These are phyloP conservation scores for Rhizophora apiculata DNA, from an alignment of 345 rosid species.

Conservation along the genomic window DNA sequence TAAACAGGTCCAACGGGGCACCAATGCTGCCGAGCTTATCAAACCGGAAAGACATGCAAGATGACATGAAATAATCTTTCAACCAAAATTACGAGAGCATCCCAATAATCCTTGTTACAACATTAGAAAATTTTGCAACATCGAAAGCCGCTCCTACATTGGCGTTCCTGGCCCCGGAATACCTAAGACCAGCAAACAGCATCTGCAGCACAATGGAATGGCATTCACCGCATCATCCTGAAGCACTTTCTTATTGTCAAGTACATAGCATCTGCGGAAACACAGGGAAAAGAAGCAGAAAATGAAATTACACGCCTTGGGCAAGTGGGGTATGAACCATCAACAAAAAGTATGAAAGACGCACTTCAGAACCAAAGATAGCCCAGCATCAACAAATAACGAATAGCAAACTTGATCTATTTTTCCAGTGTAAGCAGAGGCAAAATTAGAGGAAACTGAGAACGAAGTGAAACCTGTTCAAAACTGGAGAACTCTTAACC, in stretches of 20 bases:
- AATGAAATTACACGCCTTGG: background rate
- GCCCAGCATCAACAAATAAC: background rate
- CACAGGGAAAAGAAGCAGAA: background rate
- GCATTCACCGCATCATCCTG: background rate
- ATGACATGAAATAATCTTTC: background rate
- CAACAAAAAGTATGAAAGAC: too few species aligned
- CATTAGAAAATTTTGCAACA: background rate
- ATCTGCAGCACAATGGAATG: background rate
- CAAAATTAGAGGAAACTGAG: too few species aligned
- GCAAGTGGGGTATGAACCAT: background rate
- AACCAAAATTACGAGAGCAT: background rate
- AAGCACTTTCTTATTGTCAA: background rate
- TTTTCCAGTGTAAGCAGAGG: background rate
- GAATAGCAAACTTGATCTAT: background rate
- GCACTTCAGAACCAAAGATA: background rate
- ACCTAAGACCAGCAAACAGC: background rate
- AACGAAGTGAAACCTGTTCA: background rate
- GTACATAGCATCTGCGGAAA: background rate
- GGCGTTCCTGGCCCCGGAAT: background rate
- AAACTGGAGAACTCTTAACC: background rate
- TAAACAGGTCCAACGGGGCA: too few species aligned
- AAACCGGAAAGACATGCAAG: too few species aligned
- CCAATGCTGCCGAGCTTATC: background rate
- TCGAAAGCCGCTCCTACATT: background rate
- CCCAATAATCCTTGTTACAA: background rate